A percentile compares a stretch with the other conserved stretches of the same genome.
phyloP scores from a whole-genome alignment of 306 rosid species.

The Hippophae gyantsensis region DNA sequence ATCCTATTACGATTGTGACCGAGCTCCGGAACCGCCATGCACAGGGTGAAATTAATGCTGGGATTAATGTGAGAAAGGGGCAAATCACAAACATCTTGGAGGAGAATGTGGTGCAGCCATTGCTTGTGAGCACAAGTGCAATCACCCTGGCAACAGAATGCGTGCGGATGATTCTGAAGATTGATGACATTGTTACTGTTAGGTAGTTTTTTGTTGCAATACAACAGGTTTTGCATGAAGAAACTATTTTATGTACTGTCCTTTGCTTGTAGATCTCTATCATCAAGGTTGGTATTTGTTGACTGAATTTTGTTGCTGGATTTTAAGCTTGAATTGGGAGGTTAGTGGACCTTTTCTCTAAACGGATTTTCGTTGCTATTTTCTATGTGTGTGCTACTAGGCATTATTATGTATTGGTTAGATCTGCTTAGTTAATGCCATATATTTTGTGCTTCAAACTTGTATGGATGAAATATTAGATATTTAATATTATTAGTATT shows the following conservation, averaged over 20 bases:
- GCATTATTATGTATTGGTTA: conserved; percentile 2
- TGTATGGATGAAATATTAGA: too few relatives aligned
- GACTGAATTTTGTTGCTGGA: conserved; percentile 21
- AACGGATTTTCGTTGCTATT: conserved; percentile 12
- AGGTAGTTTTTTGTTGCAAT: conserved; percentile 35
- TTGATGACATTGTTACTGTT: conserved; percentile 94
- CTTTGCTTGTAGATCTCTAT: conserved; percentile 9
- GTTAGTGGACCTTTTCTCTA: conserved; percentile 3
- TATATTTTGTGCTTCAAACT: too few relatives aligned
- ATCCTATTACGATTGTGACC: conserved; percentile 80
- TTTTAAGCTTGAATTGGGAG: conserved; percentile 11
- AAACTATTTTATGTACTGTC: conserved; percentile 1
- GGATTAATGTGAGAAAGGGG: conserved; percentile 99
- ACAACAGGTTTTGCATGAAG: conserved; percentile 4
- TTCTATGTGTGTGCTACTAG: conserved; percentile 10
- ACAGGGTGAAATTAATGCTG: conserved; percentile 84
- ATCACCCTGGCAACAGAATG: conserved; percentile 92
- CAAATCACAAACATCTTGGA: conserved; percentile 95
- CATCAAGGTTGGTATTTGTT: conserved; percentile 9
- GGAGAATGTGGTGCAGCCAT: conserved; percentile 99
- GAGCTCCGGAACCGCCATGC: conserved; percentile 98
- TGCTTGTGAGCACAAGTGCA: conserved; percentile 93
- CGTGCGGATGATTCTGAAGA: conserved; percentile 98
- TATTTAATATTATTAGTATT: too few relatives aligned
- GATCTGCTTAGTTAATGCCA: neutral